phyloP scores from a whole-genome alignment of 2,329 filamentous ascomycete genomes.

The Aspergillus fumigatus region DNA sequence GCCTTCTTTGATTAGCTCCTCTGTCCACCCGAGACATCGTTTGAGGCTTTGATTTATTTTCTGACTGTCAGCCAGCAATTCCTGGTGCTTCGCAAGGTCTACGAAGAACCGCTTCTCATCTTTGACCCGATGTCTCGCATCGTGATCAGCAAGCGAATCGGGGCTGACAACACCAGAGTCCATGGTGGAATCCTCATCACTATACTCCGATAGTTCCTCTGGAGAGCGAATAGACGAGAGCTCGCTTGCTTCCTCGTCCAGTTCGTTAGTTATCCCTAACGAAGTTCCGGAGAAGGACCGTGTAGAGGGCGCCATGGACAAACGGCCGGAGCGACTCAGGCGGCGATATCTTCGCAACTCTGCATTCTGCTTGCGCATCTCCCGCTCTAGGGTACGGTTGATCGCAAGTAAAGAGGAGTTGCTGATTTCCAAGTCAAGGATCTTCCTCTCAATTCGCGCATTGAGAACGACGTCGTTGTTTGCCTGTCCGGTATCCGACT shows the following conservation, averaged over 20 bases:
- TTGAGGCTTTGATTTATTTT: slow-evolving; percentile 94
- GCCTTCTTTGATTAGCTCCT: slow-evolving; percentile 83
- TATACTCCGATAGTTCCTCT: slow-evolving; percentile 36
- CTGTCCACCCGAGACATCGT: slow-evolving; percentile 82
- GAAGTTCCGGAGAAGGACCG: slow-evolving; percentile 43
- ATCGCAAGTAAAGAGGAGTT: slow-evolving; percentile 94
- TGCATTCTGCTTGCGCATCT: slow-evolving; percentile 83
- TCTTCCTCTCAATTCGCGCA: slow-evolving; percentile 86
- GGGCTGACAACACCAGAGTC: slow-evolving; percentile 37
- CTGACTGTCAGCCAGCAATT: slow-evolving; percentile 82
- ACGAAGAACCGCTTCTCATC: slow-evolving; percentile 81
- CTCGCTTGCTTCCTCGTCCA: slow-evolving; percentile 33
- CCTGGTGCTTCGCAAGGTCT: slow-evolving; percentile 83
- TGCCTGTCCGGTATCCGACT: slow-evolving; percentile 46
- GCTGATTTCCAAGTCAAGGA: slow-evolving; percentile 92
- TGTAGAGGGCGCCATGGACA: slow-evolving; percentile 56
- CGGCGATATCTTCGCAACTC: slow-evolving; percentile 82
- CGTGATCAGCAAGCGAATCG: slow-evolving; percentile 31
- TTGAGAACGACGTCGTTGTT: slow-evolving; percentile 77
- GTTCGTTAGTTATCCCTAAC: slow-evolving; percentile 44
- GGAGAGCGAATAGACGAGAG: slow-evolving; percentile 25
- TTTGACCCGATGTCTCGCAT: slow-evolving; percentile 56
- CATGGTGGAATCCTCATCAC: slow-evolving; percentile 35
- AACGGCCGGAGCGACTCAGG: slow-evolving; percentile 73
- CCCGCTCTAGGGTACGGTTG: slow-evolving; percentile 85